phyloP scores from a whole-genome alignment of 1,139 yeast species.

The Yamadazyma sp. region DNA sequence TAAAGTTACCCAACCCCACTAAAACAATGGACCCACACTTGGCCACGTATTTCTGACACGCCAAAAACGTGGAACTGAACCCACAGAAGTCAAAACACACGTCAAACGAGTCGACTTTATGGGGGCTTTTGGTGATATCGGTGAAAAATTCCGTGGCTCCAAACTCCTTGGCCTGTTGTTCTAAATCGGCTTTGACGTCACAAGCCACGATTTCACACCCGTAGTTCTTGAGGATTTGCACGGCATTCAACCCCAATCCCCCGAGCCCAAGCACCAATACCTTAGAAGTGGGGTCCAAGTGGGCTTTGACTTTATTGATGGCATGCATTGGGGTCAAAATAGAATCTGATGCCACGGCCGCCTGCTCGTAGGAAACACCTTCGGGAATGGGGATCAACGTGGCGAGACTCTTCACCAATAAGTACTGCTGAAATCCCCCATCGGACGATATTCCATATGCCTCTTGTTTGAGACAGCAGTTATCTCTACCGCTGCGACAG shows the following conservation, averaged over 20 bases:
- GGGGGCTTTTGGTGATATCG: constrained; percentile 27
- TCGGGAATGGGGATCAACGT: constrained; percentile 48
- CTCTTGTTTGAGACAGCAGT: constrained; percentile 26
- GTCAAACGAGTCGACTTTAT: constrained; percentile 35
- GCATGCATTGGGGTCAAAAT: constrained; percentile 55
- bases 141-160: constrained; percentile 49
- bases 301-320: constrained; percentile 35
- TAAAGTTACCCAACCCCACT: constrained; percentile 44
- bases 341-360: constrained; percentile 52
- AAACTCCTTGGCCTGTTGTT: constrained; percentile 26
- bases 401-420: constrained; percentile 36
- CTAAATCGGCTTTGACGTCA: constrained; percentile 36
- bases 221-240: constrained; percentile 43
- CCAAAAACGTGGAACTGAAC: constrained; percentile 34
- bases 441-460: constrained; percentile 46
- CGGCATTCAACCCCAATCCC: constrained; percentile 51
- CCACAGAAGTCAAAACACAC: constrained; percentile 50
- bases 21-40: constrained; percentile 41
- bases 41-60: constrained; percentile 34
- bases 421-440: constrained; percentile 53
- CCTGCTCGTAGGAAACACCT: constrained; percentile 41
- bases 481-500: constrained; percentile 47
- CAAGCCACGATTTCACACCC: constrained; percentile 43
- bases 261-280: constrained; percentile 50
- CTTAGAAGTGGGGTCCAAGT: constrained; percentile 35